Percentiles rank a stretch among this genome's conserved stretches.
Conservation (phyloP, 163 green algal genomes). For the Chlorella variabilis region DNA sequence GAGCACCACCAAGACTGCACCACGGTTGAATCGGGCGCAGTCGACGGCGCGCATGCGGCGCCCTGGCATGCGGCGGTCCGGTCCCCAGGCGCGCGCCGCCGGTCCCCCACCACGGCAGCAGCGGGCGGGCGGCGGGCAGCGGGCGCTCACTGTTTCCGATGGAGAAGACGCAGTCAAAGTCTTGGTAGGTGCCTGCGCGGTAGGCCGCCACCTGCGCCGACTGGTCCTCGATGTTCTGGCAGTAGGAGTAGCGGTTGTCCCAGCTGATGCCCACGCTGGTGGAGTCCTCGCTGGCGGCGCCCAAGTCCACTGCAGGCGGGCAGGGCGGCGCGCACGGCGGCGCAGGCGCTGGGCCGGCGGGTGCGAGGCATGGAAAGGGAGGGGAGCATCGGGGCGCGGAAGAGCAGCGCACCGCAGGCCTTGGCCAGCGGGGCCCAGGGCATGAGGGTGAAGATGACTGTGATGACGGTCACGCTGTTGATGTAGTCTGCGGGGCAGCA, state of each 20-base stretch:
- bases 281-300: constrained; percentile 63
- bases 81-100: too few species aligned
- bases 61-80: too few species aligned
- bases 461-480: constrained; percentile 42
- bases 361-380: too few species aligned
- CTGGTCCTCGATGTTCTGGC: constrained; percentile 58
- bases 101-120: too few species aligned
- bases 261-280: constrained; percentile 66
- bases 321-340: not conserved
- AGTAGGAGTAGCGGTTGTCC: constrained; percentile 55
- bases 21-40: too few species aligned
- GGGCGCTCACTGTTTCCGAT: constrained; percentile 40
- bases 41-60: too few species aligned
- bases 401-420: constrained; percentile 60
- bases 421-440: constrained; percentile 89
- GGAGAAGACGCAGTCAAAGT: constrained; percentile 81
- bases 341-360: not conserved
- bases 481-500: constrained; percentile 52
- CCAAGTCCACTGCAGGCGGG: constrained; percentile 70
- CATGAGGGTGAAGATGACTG: constrained; percentile 79
- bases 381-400: not conserved
- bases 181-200: constrained; percentile 52
- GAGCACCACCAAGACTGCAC: constrained; percentile 68
- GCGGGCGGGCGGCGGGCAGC: too few species aligned
- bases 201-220: constrained; percentile 52